Percentiles rank a stretch among this genome's conserved stretches.
Conservation (phyloP, 768 basidiomycete genomes). For the Clavulina sp. region DNA sequence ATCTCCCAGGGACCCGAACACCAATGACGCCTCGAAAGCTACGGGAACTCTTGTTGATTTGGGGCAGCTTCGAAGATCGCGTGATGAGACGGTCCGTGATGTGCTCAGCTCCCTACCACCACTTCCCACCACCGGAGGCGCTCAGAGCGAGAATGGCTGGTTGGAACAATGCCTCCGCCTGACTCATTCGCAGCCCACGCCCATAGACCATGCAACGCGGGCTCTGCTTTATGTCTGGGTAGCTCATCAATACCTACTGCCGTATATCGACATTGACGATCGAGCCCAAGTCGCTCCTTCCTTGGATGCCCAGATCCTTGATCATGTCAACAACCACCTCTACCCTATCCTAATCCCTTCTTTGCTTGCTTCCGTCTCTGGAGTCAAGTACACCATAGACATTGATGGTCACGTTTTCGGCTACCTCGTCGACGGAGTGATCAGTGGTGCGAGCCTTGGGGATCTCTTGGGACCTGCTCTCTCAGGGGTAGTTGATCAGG, state of each 20-base stretch:
- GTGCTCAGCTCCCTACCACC: constrained; percentile 4
- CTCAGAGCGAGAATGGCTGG: constrained; percentile 6
- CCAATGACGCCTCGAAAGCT: not conserved
- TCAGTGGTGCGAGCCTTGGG: not conserved
- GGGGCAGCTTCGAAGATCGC: not conserved
- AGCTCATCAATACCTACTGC: not conserved
- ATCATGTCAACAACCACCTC: not conserved
- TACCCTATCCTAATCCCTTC: not conserved
- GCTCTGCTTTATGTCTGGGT: not conserved
- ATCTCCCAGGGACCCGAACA: not conserved
- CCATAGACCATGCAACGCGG: not conserved
- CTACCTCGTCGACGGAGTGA: not conserved
- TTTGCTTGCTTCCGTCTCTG: not conserved
- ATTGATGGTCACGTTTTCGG: not conserved
- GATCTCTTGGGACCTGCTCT: not conserved
- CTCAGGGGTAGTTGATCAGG: not conserved
- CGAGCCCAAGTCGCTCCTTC: not conserved
- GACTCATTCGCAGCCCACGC: not conserved
- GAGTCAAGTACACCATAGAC: not conserved
- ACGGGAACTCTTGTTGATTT: constrained; percentile 16
- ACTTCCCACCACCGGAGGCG: not conserved
- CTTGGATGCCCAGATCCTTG: not conserved
- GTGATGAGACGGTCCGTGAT: constrained; percentile 9
- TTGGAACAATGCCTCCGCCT: constrained; percentile 9
- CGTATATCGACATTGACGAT: not conserved